phyloP scores from a whole-genome alignment of 1,284 basidiomycete species.

The Sporisorium graminicola region DNA sequence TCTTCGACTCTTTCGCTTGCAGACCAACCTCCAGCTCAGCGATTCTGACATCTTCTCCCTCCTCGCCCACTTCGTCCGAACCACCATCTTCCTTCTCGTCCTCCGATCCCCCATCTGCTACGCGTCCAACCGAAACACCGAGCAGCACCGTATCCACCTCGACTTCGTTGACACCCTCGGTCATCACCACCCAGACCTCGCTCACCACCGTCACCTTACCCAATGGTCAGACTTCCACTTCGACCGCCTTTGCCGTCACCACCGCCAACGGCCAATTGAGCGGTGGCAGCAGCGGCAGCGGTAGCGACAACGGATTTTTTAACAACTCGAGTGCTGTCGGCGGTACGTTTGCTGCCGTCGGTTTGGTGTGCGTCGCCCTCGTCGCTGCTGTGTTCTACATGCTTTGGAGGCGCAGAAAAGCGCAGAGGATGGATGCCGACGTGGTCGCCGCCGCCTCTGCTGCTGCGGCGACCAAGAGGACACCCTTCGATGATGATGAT shows the following conservation, averaged over 20 bases:
- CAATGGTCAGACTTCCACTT: slow-evolving; percentile 47
- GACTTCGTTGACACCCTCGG: slow-evolving; percentile 26
- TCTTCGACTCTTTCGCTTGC: slow-evolving; percentile 7
- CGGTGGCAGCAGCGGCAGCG: slow-evolving; percentile 34
- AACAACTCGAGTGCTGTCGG: slow-evolving; percentile 66
- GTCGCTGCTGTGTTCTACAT: slow-evolving; percentile 61
- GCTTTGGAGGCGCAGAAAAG: slow-evolving; percentile 61
- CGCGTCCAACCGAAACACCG: slow-evolving; percentile 1
- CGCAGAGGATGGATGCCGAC: slow-evolving; percentile 68
- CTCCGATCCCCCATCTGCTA: slow-evolving; percentile 6
- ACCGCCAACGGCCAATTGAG: slow-evolving; percentile 45
- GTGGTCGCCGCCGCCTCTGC: slow-evolving; percentile 68
- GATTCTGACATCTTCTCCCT: slow-evolving; percentile 42
- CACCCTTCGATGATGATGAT: slow-evolving; percentile 69
- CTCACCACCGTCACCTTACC: slow-evolving; percentile 44
- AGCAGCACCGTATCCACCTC: slow-evolving; percentile 32
- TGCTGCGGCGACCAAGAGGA: slow-evolving; percentile 65
- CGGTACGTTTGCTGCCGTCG: slow-evolving; percentile 68
- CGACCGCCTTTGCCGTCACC: slow-evolving; percentile 49
- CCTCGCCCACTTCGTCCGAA: slow-evolving; percentile 11
- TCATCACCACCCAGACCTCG: slow-evolving; percentile 48
- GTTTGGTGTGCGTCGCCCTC: slow-evolving; percentile 59
- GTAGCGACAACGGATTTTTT: slow-evolving; percentile 54
- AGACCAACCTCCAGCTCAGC: slow-evolving; percentile 31
- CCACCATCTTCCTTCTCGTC: slow-evolving; percentile 12